phyloP scores from a whole-genome alignment of 805 yeast genomes.

The Teunomyces funiuensis region DNA sequence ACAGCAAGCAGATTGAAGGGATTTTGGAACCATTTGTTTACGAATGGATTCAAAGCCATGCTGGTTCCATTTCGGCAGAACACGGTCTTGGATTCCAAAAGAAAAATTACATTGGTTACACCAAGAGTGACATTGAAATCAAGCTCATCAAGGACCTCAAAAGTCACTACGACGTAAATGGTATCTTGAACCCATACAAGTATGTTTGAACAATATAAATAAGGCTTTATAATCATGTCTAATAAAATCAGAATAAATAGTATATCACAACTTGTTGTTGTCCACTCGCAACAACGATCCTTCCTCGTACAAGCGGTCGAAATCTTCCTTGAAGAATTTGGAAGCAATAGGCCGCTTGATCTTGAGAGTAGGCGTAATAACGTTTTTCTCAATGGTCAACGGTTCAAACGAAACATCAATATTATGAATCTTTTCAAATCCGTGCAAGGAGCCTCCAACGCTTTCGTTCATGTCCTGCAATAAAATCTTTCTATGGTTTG shows the following conservation, averaged over 20 bases:
- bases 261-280: slow-evolving; percentile 5
- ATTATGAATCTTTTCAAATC: slow-evolving; percentile 37
- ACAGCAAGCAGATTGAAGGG: slow-evolving; percentile 74
- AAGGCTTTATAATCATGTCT: neutral
- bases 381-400: slow-evolving; percentile 54
- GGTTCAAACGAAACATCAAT: slow-evolving; percentile 28
- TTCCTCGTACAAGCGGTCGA: slow-evolving; percentile 36
- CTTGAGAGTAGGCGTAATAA: slow-evolving; percentile 66
- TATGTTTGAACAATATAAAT: slow-evolving; percentile 50
- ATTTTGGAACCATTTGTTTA: slow-evolving; percentile 91
- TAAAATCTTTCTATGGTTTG: slow-evolving; percentile 18
- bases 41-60: slow-evolving; percentile 72
- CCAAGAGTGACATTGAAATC: slow-evolving; percentile 73
- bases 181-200: slow-evolving; percentile 92
- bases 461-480: slow-evolving; percentile 23
- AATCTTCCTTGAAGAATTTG: slow-evolving; percentile 25
- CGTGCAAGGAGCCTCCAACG: slow-evolving; percentile 21
- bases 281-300: slow-evolving; percentile 24
- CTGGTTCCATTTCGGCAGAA: slow-evolving; percentile 95
- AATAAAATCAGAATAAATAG: slow-evolving; percentile 1
- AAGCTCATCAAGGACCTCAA: slow-evolving; percentile 76
- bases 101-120: slow-evolving; percentile 83
- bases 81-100: slow-evolving; percentile 98
- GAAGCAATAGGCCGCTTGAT: slow-evolving; percentile 43
- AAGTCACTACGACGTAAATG: slow-evolving; percentile 83